phyloP scores from a whole-genome alignment of 2,329 filamentous ascomycete species.

The Claviceps arundinis region DNA sequence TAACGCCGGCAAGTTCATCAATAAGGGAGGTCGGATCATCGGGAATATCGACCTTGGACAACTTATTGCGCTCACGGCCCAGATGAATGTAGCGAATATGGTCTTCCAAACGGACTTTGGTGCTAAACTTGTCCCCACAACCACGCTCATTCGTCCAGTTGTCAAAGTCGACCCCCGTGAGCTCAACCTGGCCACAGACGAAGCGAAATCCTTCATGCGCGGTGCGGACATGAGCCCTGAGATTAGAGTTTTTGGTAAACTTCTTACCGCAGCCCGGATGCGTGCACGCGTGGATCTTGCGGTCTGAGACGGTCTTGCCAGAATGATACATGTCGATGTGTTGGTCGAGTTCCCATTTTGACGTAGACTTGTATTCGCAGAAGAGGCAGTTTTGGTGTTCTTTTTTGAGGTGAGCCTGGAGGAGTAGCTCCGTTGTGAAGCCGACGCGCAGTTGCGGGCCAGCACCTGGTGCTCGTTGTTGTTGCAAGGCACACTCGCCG shows the following conservation, averaged over 20 bases:
- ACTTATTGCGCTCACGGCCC: conserved; percentile 31
- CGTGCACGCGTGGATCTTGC: conserved; percentile 54
- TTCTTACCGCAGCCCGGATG: conserved; percentile 55
- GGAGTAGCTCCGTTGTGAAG: conserved; percentile 59
- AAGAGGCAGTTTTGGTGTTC: conserved; percentile 65
- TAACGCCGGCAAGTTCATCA: conserved; percentile 29
- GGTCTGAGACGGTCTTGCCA: conserved; percentile 44
- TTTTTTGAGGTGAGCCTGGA: conserved; percentile 60
- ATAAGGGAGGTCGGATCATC: conserved; percentile 19
- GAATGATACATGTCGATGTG: conserved; percentile 73
- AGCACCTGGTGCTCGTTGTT: conserved; percentile 24
- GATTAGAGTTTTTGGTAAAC: conserved; percentile 75
- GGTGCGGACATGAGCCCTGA: conserved; percentile 64
- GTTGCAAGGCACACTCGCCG: conserved; percentile 46
- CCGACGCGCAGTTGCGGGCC: conserved; percentile 29
- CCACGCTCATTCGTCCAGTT: conserved; percentile 53
- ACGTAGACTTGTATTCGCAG: conserved; percentile 56
- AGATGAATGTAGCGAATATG: conserved; percentile 77
- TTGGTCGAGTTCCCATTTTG: conserved; percentile 53
- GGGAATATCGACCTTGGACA: conserved; percentile 10
- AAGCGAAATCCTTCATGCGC: conserved; percentile 68
- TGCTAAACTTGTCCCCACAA: conserved; percentile 63
- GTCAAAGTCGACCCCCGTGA: conserved; percentile 42
- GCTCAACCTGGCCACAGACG: conserved; percentile 59
- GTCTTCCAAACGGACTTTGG: conserved; percentile 67